A percentile compares a stretch with the other conserved stretches of the same genome.
Conservation (phyloP, 2,329 filamentous ascomycete species). For the Verticillium klebahnii region DNA sequence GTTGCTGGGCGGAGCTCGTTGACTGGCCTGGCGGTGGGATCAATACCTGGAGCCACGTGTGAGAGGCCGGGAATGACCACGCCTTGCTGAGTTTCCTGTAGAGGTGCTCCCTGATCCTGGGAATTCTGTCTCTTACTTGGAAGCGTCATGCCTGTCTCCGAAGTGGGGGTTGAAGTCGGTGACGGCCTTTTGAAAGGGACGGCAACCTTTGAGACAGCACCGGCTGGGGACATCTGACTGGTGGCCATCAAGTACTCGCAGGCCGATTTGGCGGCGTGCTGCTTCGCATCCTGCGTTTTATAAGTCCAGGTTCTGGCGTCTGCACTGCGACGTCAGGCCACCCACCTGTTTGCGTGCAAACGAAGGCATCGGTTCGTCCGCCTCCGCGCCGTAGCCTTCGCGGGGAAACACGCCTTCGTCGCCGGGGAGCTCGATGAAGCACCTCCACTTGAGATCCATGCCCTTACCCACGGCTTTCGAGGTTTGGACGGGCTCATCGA, state of each 20-base stretch:
- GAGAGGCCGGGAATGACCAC: neutral
- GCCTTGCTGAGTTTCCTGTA: neutral
- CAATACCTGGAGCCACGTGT: neutral
- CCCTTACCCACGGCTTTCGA: constrained; percentile 2
- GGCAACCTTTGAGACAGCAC: constrained; percentile 12
- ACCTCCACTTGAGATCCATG: constrained; percentile 16
- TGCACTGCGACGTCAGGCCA: neutral
- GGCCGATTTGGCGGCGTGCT: constrained; percentile 46
- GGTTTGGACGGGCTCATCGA: constrained; percentile 10
- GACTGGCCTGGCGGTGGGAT: neutral
- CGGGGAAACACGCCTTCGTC: constrained; percentile 16
- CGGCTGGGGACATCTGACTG: constrained; percentile 20
- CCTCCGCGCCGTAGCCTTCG: constrained; percentile 21
- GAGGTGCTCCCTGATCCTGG: neutral
- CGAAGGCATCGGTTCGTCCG: constrained; percentile 20
- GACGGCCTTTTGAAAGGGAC: constrained; percentile 5
- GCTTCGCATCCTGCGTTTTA: constrained; percentile 39
- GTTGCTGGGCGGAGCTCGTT: neutral
- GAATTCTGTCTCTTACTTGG: neutral
- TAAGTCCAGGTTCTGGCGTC: neutral
- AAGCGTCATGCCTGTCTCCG: neutral
- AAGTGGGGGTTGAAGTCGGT: neutral
- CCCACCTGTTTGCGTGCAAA: constrained; percentile 44
- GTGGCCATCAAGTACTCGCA: constrained; percentile 32
- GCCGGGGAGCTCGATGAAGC: constrained; percentile 20